A percentile compares a stretch with the other conserved stretches of the same genome.
These are phyloP conservation scores for Lipomyces chichibuensis DNA, from an alignment of 805 yeast species.

Conservation along the genomic window DNA sequence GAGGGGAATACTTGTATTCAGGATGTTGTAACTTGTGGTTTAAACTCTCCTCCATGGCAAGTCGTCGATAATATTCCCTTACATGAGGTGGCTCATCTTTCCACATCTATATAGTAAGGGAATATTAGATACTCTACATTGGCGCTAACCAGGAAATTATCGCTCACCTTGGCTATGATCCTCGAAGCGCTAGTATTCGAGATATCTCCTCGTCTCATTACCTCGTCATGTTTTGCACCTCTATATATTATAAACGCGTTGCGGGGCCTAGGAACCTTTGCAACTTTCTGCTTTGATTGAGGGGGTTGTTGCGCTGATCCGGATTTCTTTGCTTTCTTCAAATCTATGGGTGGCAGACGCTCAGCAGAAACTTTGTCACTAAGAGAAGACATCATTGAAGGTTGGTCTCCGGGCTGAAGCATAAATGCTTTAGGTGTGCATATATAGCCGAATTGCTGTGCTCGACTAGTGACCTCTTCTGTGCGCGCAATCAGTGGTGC, in stretches of 20 bases:
- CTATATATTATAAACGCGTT: slow-evolving; percentile 30
- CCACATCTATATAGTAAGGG: slow-evolving; percentile 21
- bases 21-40: slow-evolving; percentile 19
- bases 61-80: slow-evolving; percentile 15
- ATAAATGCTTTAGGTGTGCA: neutral
- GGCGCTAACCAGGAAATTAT: neutral
- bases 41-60: slow-evolving; percentile 18
- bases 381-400: neutral
- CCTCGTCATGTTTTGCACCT: slow-evolving; percentile 20
- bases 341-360: neutral
- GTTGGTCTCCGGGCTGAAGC: no score
- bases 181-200: slow-evolving; percentile 24
- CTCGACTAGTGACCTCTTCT: neutral
- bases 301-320: neutral
- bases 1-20: slow-evolving; percentile 20
- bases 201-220: slow-evolving; percentile 21
- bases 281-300: neutral
- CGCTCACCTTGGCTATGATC: slow-evolving; percentile 22
- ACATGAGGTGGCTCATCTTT: slow-evolving; percentile 17
- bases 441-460: neutral
- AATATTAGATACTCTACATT: neutral
- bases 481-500: slow-evolving; percentile 5
- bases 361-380: neutral
- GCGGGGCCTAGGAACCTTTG: slow-evolving; percentile 26
- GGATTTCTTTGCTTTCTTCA: neutral